A percentile compares a stretch with the other conserved stretches of the same genome.
Evolutionary conservation across 768 basidiomycete species (phyloP).

Genomic region (Strobilomyces confusus): DNA sequence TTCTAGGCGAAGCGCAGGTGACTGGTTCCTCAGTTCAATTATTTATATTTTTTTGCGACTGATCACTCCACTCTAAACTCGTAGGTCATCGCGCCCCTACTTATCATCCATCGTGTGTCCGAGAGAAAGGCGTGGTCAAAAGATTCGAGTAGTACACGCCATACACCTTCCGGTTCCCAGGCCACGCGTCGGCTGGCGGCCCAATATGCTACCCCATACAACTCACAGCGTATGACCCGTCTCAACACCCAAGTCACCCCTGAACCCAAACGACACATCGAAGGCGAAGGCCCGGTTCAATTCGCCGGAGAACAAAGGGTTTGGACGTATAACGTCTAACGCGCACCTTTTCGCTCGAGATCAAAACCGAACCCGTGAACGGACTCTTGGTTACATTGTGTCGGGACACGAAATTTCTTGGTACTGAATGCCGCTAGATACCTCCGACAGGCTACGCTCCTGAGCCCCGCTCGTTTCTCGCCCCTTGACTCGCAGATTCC

Average conservation of each 20-base stretch:
- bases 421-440: neutral
- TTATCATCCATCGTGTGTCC: constrained; percentile 45
- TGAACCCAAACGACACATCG: neutral
- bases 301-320: constrained; percentile 9
- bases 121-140: constrained; percentile 42
- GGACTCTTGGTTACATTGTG: neutral
- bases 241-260: constrained; percentile 18
- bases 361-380: neutral
- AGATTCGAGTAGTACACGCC: constrained; percentile 13
- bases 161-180: constrained; percentile 1
- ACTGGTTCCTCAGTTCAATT: neutral
- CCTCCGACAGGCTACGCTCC: neutral
- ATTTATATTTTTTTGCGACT: neutral
- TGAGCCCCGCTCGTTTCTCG: neutral
- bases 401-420: neutral
- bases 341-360: no score
- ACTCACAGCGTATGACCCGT: neutral
- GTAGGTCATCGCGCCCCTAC: constrained; percentile 44
- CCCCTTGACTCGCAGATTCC: neutral
- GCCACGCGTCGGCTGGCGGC: constrained; percentile 11
- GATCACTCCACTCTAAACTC: neutral
- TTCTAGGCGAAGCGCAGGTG: constrained; percentile 30
- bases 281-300: neutral
- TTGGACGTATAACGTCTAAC: constrained; percentile 1
- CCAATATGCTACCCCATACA: neutral